Conservation (phyloP, 176 grass and related monocot species). For the Musa beccarii region DNA sequence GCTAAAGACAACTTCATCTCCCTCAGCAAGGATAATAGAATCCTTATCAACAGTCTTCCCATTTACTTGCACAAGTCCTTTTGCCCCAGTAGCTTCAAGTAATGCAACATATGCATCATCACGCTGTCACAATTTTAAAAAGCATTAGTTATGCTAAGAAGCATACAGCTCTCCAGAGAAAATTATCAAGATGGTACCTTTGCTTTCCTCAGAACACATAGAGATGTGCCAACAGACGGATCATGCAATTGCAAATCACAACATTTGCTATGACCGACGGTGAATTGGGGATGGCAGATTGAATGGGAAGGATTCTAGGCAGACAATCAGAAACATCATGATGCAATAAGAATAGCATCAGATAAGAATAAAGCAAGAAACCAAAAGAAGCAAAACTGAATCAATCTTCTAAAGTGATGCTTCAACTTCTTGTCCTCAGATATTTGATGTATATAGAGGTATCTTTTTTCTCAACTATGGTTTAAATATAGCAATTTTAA, state of each 20-base stretch:
- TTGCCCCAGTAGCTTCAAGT: conserved; percentile 62
- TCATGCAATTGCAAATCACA: conserved; percentile 66
- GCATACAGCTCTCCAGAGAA: conserved; percentile 13
- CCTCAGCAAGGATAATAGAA: conserved; percentile 55
- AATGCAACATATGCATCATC: conserved; percentile 27
- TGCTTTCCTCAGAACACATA: conserved; percentile 72
- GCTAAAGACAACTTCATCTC: conserved; percentile 87
- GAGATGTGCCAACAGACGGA: conserved; percentile 37
- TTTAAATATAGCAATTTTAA: too few relatives aligned
- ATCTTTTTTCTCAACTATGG: too few relatives aligned
- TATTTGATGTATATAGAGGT: too few relatives aligned
- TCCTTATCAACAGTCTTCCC: conserved; percentile 76
- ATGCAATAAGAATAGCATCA: background rate
- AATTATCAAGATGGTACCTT: conserved; percentile 42
- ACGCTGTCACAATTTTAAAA: conserved; percentile 21
- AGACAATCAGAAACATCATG: conserved; percentile 16
- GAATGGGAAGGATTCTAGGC: conserved; percentile 63
- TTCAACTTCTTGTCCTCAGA: background rate
- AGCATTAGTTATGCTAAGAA: conserved; percentile 16
- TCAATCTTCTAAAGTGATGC: background rate
- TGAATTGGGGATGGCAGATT: conserved; percentile 61
- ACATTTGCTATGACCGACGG: conserved; percentile 66
- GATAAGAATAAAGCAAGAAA: background rate
- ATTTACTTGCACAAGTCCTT: conserved; percentile 71
- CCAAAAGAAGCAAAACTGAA: background rate